Percentiles rank a stretch among this genome's conserved stretches.
phyloP scores from a whole-genome alignment of 352 stramenopile species.

The Phytopythium sindhum region DNA sequence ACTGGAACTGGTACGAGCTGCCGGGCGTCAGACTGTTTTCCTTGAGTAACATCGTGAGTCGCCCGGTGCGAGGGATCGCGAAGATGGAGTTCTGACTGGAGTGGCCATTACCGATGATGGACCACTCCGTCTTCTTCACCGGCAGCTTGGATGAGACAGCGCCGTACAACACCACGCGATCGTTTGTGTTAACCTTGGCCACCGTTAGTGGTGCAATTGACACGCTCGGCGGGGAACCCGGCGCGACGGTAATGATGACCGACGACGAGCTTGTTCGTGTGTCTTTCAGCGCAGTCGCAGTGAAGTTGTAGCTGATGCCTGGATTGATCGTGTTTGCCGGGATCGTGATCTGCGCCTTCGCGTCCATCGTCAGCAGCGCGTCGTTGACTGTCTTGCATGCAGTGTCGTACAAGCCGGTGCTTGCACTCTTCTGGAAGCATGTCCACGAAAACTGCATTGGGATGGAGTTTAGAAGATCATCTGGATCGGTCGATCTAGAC shows the following conservation, averaged over 20 bases:
- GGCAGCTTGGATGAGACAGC: constrained; percentile 42
- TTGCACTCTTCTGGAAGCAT: constrained; percentile 25
- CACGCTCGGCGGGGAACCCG: constrained; percentile 45
- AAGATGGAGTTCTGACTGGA: constrained; percentile 34
- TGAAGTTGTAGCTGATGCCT: constrained; percentile 56
- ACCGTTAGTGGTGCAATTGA: constrained; percentile 42
- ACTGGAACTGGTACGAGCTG: constrained; percentile 44
- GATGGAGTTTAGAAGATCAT: constrained; percentile 32
- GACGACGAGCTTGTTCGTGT: constrained; percentile 29
- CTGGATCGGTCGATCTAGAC: constrained; percentile 45
- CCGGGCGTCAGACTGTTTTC: constrained; percentile 41
- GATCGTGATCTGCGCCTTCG: constrained; percentile 31
- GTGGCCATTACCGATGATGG: constrained; percentile 28
- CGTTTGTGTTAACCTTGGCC: constrained; percentile 55
- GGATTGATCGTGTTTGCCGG: constrained; percentile 40
- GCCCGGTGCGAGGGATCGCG: constrained; percentile 25
- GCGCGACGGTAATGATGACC: constrained; percentile 39
- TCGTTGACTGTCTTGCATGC: constrained; percentile 19
- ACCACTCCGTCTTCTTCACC: constrained; percentile 42
- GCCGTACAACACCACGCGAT: constrained; percentile 50
- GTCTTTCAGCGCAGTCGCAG: constrained; percentile 35
- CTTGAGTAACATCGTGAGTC: constrained; percentile 46
- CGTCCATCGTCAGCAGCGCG: constrained; percentile 15
- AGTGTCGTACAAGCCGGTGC: constrained; percentile 28
- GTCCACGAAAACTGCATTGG: constrained; percentile 41